A percentile compares a stretch with the other conserved stretches of the same genome.
Evolutionary conservation across 805 yeast species (phyloP).

Genomic region (Candida glaebosa): DNA sequence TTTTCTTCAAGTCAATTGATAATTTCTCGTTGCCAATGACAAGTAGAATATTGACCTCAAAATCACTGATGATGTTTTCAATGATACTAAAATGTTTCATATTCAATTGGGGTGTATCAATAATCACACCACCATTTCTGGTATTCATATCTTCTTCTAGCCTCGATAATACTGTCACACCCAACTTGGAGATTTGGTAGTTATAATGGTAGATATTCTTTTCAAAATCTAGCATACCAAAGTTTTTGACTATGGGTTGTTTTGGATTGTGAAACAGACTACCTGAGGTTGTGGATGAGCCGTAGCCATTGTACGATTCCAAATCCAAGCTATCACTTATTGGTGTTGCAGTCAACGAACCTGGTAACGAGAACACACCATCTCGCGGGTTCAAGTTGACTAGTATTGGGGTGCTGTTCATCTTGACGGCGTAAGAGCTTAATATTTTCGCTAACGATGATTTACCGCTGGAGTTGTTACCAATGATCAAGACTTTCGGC

Average conservation of each 20-base stretch:
- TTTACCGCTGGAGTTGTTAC: slow-evolving; percentile 74
- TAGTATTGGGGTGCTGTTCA: slow-evolving; percentile 61
- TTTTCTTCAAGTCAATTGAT: slow-evolving; percentile 57
- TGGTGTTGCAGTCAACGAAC: slow-evolving; percentile 80
- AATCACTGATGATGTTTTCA: slow-evolving; percentile 55
- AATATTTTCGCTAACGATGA: slow-evolving; percentile 68
- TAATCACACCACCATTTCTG: slow-evolving; percentile 53
- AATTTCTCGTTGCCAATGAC: slow-evolving; percentile 77
- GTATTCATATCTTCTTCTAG: slow-evolving; percentile 46
- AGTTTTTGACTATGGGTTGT: slow-evolving; percentile 81
- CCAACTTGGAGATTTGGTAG: slow-evolving; percentile 45
- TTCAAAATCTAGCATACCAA: slow-evolving; percentile 60
- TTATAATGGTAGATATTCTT: slow-evolving; percentile 60
- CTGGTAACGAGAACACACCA: slow-evolving; percentile 75
- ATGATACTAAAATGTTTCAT: slow-evolving; percentile 50
- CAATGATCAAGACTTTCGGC: slow-evolving; percentile 69
- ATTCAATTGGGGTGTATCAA: slow-evolving; percentile 70
- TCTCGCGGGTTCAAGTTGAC: slow-evolving; percentile 77
- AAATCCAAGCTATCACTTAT: slow-evolving; percentile 77
- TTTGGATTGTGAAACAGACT: slow-evolving; percentile 76
- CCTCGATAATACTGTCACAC: slow-evolving; percentile 46
- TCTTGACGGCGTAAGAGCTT: slow-evolving; percentile 71
- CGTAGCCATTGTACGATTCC: slow-evolving; percentile 70
- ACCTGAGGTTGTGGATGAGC: slow-evolving; percentile 68
- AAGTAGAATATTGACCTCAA: slow-evolving; percentile 56